These are phyloP conservation scores for Phascolomyces articulosus DNA, from an alignment of 371 early-diverging fungal genomes.

Conservation along the genomic window DNA sequence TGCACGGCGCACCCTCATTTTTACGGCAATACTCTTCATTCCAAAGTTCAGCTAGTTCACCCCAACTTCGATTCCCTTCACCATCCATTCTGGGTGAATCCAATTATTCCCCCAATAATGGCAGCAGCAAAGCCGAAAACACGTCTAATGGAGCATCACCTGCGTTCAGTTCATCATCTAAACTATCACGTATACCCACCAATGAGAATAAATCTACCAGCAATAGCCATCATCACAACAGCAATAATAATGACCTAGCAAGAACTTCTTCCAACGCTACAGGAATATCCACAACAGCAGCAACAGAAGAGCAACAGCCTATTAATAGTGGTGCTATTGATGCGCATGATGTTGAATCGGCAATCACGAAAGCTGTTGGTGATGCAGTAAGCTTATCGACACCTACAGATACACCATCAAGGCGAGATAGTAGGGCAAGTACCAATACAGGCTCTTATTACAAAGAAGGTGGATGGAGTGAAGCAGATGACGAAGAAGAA, in stretches of 20 bases:
- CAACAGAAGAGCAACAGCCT: not conserved
- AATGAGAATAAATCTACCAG: not conserved
- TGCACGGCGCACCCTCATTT: conserved; percentile 2
- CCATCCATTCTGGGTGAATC: conserved; percentile 17
- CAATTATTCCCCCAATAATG: conserved; percentile 16
- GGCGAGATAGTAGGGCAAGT: conserved; percentile 1
- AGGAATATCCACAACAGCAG: not conserved
- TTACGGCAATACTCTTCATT: not conserved
- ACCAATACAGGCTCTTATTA: conserved; percentile 10
- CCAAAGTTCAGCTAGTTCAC: conserved; percentile 16
- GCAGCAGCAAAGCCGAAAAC: conserved; percentile 2
- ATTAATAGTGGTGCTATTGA: not conserved
- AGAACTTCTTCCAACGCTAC: not conserved
- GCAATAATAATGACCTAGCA: not conserved
- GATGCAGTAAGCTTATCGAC: not conserved
- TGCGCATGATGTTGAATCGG: not conserved
- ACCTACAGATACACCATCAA: not conserved
- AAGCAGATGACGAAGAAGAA: conserved; percentile 25
- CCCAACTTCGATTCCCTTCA: conserved; percentile 24
- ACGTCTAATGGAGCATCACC: conserved; percentile 20
- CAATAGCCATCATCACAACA: not conserved
- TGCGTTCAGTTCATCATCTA: conserved; percentile 17
- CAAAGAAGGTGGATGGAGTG: conserved; percentile 21
- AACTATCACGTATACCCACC: conserved; percentile 14
- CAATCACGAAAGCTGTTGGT: not conserved